phyloP scores from a whole-genome alignment of 1,284 basidiomycete species.

The Tilletia setariae region DNA sequence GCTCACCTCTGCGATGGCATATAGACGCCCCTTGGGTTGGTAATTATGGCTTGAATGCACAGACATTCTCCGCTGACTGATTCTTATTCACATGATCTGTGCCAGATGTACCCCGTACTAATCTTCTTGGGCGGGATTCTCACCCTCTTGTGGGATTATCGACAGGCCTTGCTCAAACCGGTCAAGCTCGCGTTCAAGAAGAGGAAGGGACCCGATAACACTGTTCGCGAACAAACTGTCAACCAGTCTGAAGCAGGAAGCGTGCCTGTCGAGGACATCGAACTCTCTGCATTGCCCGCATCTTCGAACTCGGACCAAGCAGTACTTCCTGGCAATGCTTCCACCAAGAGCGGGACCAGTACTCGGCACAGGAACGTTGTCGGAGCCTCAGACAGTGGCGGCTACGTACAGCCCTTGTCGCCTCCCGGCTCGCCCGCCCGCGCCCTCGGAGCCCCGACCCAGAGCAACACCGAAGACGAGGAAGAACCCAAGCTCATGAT shows the following conservation, averaged over 20 bases:
- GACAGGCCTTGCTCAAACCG: conserved; percentile 19
- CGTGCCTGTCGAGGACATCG: conserved; percentile 22
- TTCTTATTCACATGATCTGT: too few relatives aligned
- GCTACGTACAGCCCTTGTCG: not conserved
- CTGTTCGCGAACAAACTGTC: too few relatives aligned
- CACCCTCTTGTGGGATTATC: conserved; percentile 53
- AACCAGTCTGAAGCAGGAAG: not conserved
- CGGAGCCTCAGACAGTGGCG: not conserved
- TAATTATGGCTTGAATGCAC: not conserved
- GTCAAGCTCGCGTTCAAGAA: not conserved
- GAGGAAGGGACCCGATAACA: not conserved
- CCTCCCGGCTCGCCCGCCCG: not conserved
- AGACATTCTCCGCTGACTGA: not conserved
- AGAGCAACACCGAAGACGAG: not conserved
- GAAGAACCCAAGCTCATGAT: conserved; percentile 26
- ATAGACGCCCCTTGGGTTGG: conserved; percentile 8
- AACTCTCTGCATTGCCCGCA: conserved; percentile 24
- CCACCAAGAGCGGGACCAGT: conserved; percentile 5
- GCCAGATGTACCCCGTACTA: conserved; percentile 56
- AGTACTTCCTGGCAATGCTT: not conserved
- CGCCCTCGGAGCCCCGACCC: not conserved
- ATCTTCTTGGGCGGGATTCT: conserved; percentile 52
- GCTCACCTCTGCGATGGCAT: conserved; percentile 7
- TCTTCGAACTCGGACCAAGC: not conserved
- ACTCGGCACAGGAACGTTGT: not conserved